phyloP scores from a whole-genome alignment of 345 rosid species.

The Arabis hirsuta region DNA sequence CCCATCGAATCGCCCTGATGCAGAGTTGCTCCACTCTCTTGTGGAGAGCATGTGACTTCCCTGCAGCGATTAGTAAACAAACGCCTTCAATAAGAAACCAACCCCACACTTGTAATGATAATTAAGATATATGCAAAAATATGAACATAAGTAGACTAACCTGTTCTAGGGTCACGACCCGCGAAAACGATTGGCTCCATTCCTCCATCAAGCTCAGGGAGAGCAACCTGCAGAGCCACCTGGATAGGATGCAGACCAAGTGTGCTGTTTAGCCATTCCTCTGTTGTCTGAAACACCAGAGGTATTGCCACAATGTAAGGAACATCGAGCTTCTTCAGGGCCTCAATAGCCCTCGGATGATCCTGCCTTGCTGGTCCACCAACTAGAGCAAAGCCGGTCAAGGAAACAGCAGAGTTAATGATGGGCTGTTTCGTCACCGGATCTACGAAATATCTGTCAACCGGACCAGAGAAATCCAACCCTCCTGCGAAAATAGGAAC shows the following conservation, averaged over 20 bases:
- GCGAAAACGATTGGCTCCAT: constrained; percentile 99
- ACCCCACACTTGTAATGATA: constrained; percentile 10
- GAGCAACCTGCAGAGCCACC: constrained; percentile 98
- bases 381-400: constrained; percentile 96
- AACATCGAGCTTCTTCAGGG: constrained; percentile 85
- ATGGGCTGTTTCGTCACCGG: constrained; percentile 69
- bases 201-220: constrained; percentile 98
- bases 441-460: constrained; percentile 77
- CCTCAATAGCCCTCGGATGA: constrained; percentile 95
- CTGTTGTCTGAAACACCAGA: constrained; percentile 96
- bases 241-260: constrained; percentile 96
- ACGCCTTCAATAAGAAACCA: constrained; percentile 14
- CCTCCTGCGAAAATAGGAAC: constrained; percentile 95
- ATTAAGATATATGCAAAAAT: not conserved
- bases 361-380: constrained; percentile 99
- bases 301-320: constrained; percentile 95
- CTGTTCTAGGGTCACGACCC: constrained; percentile 97
- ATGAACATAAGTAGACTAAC: constrained; percentile 47
- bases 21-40: constrained; percentile 99
- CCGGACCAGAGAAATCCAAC: constrained; percentile 92
- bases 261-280: constrained; percentile 96
- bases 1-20: constrained; percentile 95
- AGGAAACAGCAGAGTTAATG: constrained; percentile 73
- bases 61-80: constrained; percentile 49
- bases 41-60: constrained; percentile 99